Evolutionary conservation across 305 asterid genomes (phyloP).

Genomic region (Fraxinus greggii): DNA sequence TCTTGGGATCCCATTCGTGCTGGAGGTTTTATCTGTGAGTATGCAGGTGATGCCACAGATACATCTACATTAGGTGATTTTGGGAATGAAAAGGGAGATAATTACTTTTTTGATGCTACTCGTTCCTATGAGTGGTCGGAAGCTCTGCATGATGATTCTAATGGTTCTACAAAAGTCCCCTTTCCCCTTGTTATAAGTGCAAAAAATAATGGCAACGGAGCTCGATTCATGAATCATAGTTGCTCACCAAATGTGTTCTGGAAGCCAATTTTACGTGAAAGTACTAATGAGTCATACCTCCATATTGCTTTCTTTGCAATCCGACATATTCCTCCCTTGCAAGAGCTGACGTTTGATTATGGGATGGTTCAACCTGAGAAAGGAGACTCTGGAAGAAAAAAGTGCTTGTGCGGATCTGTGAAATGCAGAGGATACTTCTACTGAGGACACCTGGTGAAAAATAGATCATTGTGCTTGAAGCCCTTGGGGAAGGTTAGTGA

Average conservation of each 20-base stretch:
- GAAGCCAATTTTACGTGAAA: constrained; percentile 76
- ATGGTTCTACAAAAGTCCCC: constrained; percentile 42
- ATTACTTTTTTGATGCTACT: constrained; percentile 69
- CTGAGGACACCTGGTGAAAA: constrained; percentile 26
- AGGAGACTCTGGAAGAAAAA: constrained; percentile 58
- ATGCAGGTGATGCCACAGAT: constrained; percentile 74
- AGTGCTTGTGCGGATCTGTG: constrained; percentile 66
- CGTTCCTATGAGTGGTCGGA: constrained; percentile 65
- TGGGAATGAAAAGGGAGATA: constrained; percentile 43
- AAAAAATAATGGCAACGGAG: constrained; percentile 70
- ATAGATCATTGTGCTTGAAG: constrained; percentile 25
- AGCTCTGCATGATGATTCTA: constrained; percentile 34
- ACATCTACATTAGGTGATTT: constrained; percentile 38
- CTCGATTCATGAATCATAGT: constrained; percentile 90
- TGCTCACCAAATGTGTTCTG: constrained; percentile 79
- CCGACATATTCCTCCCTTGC: constrained; percentile 92
- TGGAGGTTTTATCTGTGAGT: constrained; percentile 81
- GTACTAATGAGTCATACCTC: constrained; percentile 50
- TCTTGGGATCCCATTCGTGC: constrained; percentile 91
- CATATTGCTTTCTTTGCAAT: constrained; percentile 84
- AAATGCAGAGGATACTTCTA: constrained; percentile 82
- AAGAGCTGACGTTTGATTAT: constrained; percentile 78
- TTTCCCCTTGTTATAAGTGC: constrained; percentile 66
- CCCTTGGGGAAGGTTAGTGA: constrained; percentile 32
- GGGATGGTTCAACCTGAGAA: constrained; percentile 58